Percentiles rank a stretch among this genome's conserved stretches.
These are phyloP conservation scores for Fusarium lateritium DNA, from an alignment of 2,329 filamentous ascomycete species.

Conservation along the genomic window DNA sequence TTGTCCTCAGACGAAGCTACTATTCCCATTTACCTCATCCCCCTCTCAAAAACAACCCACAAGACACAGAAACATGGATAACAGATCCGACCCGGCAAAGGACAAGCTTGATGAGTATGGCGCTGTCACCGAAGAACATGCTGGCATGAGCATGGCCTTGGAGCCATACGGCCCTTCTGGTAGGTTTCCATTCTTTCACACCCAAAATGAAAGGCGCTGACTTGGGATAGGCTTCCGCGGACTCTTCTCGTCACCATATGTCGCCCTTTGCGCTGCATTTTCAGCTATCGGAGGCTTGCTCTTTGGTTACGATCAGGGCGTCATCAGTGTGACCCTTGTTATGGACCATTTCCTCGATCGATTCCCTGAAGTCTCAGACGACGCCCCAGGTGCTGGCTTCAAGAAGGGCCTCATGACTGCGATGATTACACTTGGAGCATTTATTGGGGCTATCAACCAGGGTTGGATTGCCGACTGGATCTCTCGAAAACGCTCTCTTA, in stretches of 20 bases:
- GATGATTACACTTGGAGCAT: constrained; percentile 63
- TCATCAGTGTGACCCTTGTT: constrained; percentile 57
- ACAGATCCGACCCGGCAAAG: neutral
- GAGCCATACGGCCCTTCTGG: constrained; percentile 24
- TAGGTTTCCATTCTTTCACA: neutral
- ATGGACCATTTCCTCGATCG: constrained; percentile 54
- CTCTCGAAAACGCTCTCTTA: constrained; percentile 53
- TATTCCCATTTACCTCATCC: neutral
- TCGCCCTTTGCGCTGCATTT: constrained; percentile 53
- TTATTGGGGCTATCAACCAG: constrained; percentile 62
- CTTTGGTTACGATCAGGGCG: constrained; percentile 59
- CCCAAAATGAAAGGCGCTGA: neutral
- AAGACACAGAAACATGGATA: neutral
- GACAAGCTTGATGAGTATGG: constrained; percentile 16
- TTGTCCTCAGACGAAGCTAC: neutral
- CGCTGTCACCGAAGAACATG: constrained; percentile 10
- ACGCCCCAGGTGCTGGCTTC: constrained; percentile 57
- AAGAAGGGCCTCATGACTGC: constrained; percentile 63
- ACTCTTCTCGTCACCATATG: constrained; percentile 52
- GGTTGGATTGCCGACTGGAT: constrained; percentile 55
- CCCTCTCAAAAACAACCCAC: too few relatives aligned
- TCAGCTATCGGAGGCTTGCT: constrained; percentile 58
- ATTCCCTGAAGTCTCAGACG: constrained; percentile 53
- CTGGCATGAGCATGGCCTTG: constrained; percentile 1
- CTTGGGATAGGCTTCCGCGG: constrained; percentile 50